A percentile compares a stretch with the other conserved stretches of the same genome.
Conservation (phyloP, 495 filamentous ascomycete genomes). For the Astrothelium subdiscretum region DNA sequence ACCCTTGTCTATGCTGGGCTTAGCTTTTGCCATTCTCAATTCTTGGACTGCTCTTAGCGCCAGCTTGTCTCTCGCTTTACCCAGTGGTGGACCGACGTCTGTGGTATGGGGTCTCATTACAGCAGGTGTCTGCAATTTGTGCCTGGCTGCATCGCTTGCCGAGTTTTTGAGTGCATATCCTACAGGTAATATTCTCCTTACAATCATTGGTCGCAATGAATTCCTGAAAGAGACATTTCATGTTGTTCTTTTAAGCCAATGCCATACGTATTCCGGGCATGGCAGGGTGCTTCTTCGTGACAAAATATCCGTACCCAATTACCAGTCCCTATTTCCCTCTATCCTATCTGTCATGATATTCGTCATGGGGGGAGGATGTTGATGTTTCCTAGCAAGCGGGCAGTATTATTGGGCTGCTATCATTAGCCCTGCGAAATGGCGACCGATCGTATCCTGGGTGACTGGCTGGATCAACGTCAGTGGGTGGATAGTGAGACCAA, state of each 20-base stretch:
- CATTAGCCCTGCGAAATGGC: slow-evolving; percentile 46
- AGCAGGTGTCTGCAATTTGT: slow-evolving; percentile 60
- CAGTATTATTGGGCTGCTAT: slow-evolving; percentile 71
- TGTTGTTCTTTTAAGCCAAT: no score
- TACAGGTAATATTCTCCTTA: slow-evolving; percentile 25
- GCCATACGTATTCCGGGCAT: no score
- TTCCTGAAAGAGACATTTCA: background rate
- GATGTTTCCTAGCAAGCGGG: slow-evolving; percentile 34
- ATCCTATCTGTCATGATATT: no score
- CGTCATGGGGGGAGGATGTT: background rate
- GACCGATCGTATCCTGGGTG: slow-evolving; percentile 53
- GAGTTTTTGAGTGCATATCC: slow-evolving; percentile 62
- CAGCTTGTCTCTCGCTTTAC: slow-evolving; percentile 40
- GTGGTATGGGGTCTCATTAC: slow-evolving; percentile 54
- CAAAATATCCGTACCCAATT: no score
- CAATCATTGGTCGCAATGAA: background rate
- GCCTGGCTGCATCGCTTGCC: slow-evolving; percentile 56
- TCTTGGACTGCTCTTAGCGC: slow-evolving; percentile 48
- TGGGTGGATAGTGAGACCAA: slow-evolving; percentile 47
- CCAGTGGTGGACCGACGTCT: slow-evolving; percentile 40
- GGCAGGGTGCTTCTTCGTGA: no score
- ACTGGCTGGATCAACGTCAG: slow-evolving; percentile 68
- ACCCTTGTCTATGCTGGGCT: slow-evolving; percentile 43
- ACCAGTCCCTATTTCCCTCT: no score
- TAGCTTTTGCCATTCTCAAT: slow-evolving; percentile 50